Conservation (phyloP, 352 stramenopile genomes). For the Phytophthora constricta region DNA sequence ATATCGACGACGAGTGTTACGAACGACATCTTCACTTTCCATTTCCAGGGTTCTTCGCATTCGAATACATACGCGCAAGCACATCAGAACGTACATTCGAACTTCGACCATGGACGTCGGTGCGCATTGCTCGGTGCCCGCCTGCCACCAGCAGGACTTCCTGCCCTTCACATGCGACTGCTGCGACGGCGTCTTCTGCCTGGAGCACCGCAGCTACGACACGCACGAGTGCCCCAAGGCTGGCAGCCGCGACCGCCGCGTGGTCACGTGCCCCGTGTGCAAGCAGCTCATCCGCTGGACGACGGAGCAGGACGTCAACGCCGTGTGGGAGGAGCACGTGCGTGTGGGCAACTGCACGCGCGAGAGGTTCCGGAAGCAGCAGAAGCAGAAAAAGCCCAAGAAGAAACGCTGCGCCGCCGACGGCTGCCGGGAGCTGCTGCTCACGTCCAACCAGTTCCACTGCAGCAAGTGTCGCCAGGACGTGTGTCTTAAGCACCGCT, state of each 20-base stretch:
- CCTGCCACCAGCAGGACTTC: constrained; percentile 85
- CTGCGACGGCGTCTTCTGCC: constrained; percentile 80
- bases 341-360: constrained; percentile 58
- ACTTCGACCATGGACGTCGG: constrained; percentile 89
- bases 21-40: constrained; percentile 9
- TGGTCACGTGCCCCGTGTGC: constrained; percentile 79
- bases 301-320: constrained; percentile 75
- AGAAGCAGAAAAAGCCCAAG: constrained; percentile 64
- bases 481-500: constrained; percentile 82
- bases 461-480: constrained; percentile 72
- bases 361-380: constrained; percentile 41
- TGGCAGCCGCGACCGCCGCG: constrained; percentile 68
- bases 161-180: constrained; percentile 89
- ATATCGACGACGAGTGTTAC: neutral
- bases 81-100: too few relatives aligned
- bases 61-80: neutral
- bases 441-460: constrained; percentile 75
- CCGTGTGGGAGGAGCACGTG: constrained; percentile 76
- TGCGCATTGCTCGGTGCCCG: constrained; percentile 66
- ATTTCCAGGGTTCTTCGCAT: neutral
- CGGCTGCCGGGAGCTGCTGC: constrained; percentile 64
- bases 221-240: constrained; percentile 72
- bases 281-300: constrained; percentile 74
- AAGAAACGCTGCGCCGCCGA: constrained; percentile 74
- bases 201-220: constrained; percentile 85